phyloP scores from a whole-genome alignment of 2,329 filamentous ascomycete genomes.

The Monosporascus cannonballus region DNA sequence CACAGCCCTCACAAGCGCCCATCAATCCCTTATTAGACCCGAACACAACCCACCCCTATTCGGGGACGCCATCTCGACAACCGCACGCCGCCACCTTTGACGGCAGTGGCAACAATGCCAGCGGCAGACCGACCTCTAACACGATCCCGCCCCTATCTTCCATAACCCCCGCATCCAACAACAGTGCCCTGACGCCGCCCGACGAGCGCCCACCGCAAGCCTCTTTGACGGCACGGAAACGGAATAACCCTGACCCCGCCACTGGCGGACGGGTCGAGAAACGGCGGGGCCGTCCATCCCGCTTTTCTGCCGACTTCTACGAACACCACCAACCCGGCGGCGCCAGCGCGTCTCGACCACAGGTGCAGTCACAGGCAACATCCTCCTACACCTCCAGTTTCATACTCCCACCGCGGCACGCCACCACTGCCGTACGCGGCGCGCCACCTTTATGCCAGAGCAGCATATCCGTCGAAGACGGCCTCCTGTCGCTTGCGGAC shows the following conservation, averaged over 20 bases:
- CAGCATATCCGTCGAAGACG: slow-evolving; percentile 28
- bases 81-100: slow-evolving; percentile 8
- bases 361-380: slow-evolving; percentile 1
- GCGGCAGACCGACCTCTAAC: slow-evolving; percentile 24
- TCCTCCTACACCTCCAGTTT: slow-evolving; percentile 6
- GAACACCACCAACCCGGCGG: slow-evolving; percentile 18
- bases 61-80: slow-evolving; percentile 15
- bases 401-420: slow-evolving; percentile 5
- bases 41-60: slow-evolving; percentile 13
- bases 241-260: slow-evolving; percentile 16
- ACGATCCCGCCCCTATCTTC: slow-evolving; percentile 34
- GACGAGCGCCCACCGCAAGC: slow-evolving; percentile 40
- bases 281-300: slow-evolving; percentile 26
- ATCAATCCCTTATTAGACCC: slow-evolving; percentile 20
- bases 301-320: slow-evolving; percentile 26
- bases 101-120: neutral
- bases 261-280: slow-evolving; percentile 16
- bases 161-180: slow-evolving; percentile 23
- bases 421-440: neutral
- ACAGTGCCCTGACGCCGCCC: slow-evolving; percentile 47
- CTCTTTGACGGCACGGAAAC: slow-evolving; percentile 31
- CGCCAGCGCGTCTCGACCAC: neutral
- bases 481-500: slow-evolving; percentile 32
- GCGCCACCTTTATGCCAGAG: slow-evolving; percentile 11
- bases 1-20: slow-evolving; percentile 1